These are phyloP conservation scores for Cladosporium sp. DNA, from an alignment of 2,329 filamentous ascomycete species.

Conservation along the genomic window DNA sequence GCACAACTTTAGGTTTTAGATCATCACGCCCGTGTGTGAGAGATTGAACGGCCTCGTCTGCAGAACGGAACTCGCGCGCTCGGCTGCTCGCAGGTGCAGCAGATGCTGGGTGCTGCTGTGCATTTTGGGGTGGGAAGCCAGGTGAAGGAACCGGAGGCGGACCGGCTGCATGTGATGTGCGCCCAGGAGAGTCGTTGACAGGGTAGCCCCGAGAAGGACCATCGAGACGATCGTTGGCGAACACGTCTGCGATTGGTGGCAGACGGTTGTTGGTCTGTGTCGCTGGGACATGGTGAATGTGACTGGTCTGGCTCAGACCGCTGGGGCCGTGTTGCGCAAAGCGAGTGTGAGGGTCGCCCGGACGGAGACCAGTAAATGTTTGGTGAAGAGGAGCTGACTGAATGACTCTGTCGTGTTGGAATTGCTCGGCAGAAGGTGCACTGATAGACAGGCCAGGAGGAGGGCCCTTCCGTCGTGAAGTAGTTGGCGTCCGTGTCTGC, in stretches of 20 bases:
- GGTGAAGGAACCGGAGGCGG: conserved; percentile 75
- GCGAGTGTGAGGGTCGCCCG: conserved; percentile 51
- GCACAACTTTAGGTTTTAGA: conserved; percentile 86
- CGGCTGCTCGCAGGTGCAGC: conserved; percentile 57
- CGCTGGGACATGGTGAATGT: conserved; percentile 87
- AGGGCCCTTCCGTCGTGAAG: conserved; percentile 71
- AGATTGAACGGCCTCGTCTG: conserved; percentile 91
- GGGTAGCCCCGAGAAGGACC: conserved; percentile 31
- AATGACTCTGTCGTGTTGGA: conserved; percentile 90
- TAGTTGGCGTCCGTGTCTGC: conserved; percentile 66
- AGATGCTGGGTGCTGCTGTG: conserved; percentile 41
- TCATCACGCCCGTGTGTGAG: conserved; percentile 90
- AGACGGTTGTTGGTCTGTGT: conserved; percentile 88
- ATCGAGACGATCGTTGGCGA: conserved; percentile 71
- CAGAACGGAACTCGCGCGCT: conserved; percentile 85
- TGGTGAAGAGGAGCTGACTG: conserved; percentile 94
- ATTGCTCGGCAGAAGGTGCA: conserved; percentile 88
- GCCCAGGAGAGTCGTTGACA: conserved; percentile 63
- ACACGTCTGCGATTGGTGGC: conserved; percentile 92
- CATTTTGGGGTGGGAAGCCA: conserved; percentile 61
- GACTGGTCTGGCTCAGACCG: conserved; percentile 77
- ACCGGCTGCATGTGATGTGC: conserved; percentile 62
- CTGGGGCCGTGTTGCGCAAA: conserved; percentile 72
- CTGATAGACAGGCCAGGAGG: conserved; percentile 91
- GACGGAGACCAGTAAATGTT: conserved; percentile 88